Conservation (phyloP, 805 yeast genomes). For the Candida glaebosa region DNA sequence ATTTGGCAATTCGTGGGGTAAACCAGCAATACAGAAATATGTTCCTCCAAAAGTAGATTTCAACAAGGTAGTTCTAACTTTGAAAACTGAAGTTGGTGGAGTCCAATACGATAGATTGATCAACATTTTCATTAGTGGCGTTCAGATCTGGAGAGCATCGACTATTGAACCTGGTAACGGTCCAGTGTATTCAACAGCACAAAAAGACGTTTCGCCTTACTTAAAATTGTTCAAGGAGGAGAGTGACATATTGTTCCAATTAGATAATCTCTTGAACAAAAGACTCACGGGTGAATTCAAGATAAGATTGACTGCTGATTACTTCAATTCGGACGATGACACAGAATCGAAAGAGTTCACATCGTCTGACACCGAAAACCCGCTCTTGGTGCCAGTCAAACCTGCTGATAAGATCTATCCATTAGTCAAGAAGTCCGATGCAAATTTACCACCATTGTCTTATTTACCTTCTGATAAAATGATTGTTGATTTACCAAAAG, state of each 20-base stretch:
- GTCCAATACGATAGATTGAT: conserved; percentile 65
- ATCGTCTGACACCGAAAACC: conserved; percentile 1
- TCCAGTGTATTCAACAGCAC: conserved; percentile 43
- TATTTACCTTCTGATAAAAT: conserved; percentile 43
- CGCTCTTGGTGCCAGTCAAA: conserved; percentile 22
- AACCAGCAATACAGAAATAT: conserved; percentile 43
- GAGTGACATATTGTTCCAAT: conserved; percentile 48
- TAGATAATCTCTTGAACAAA: conserved; percentile 59
- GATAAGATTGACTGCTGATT: conserved; percentile 48
- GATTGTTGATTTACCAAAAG: conserved; percentile 37
- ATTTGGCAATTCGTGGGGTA: conserved; percentile 62
- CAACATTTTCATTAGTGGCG: conserved; percentile 58
- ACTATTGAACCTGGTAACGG: conserved; percentile 59
- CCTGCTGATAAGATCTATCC: conserved; percentile 41
- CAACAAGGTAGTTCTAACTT: conserved; percentile 51
- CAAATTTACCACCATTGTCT: conserved; percentile 38
- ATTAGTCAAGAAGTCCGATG: conserved; percentile 21
- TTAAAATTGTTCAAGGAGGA: conserved; percentile 45
- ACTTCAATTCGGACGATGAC: conserved; percentile 30
- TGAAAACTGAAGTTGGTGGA: conserved; percentile 53
- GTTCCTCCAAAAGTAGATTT: conserved; percentile 43
- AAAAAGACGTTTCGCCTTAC: conserved; percentile 65
- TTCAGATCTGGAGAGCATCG: conserved; percentile 79
- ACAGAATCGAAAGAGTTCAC: neutral
- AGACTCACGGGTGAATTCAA: conserved; percentile 60